Percentiles rank a stretch among this genome's conserved stretches.
These are phyloP conservation scores for Fusarium newnesense DNA, from an alignment of 2,329 filamentous ascomycete species.

Conservation along the genomic window DNA sequence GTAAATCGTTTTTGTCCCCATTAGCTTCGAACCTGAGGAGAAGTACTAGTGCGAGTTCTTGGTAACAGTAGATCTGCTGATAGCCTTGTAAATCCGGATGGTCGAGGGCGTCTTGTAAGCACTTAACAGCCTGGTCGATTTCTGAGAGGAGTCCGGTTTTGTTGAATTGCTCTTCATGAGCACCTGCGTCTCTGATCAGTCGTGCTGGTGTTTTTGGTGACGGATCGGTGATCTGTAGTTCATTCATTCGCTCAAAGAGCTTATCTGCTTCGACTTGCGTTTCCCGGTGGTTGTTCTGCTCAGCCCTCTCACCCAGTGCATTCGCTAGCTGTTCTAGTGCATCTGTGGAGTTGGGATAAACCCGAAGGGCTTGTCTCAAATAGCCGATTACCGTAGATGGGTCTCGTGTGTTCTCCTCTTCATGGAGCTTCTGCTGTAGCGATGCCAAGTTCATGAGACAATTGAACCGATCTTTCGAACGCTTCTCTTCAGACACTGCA, in stretches of 20 bases:
- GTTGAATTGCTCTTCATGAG: neutral
- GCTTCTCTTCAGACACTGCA: neutral
- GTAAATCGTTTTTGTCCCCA: neutral
- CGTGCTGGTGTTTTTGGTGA: neutral
- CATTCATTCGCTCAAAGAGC: neutral
- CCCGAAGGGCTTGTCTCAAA: neutral
- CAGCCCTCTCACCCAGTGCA: neutral
- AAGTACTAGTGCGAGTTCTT: neutral
- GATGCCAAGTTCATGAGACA: neutral
- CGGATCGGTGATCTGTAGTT: neutral
- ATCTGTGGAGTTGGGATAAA: neutral
- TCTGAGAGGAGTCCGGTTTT: neutral
- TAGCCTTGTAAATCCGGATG: neutral
- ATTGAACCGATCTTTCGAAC: neutral
- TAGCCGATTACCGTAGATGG: neutral
- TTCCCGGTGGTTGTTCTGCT: neutral
- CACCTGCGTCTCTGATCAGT: neutral
- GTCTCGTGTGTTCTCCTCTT: neutral
- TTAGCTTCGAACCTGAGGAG: neutral
- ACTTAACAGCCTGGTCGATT: neutral
- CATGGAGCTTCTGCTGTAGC: neutral
- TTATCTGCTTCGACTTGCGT: neutral
- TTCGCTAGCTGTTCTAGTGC: neutral
- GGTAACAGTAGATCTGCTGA: neutral
- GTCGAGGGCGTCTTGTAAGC: neutral